Conservation (phyloP, 768 basidiomycete species). For the Boletus reticulatus region DNA sequence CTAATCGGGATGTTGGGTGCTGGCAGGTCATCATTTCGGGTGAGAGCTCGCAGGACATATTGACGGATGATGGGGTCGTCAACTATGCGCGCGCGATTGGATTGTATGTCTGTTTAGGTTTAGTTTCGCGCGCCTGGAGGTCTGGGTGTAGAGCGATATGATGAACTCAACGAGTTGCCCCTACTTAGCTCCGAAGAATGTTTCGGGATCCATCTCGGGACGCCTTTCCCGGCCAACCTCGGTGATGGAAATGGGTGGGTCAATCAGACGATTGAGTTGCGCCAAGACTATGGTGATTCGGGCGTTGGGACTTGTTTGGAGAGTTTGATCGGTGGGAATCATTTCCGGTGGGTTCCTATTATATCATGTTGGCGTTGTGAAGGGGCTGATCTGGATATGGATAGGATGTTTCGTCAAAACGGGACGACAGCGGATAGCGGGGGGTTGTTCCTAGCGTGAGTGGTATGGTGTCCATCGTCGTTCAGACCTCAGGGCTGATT, state of each 20-base stretch:
- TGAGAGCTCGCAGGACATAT: slow-evolving; percentile 52
- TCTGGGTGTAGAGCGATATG: too few species aligned
- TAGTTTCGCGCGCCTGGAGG: not conserved
- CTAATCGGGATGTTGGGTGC: not conserved
- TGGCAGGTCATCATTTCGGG: slow-evolving; percentile 63
- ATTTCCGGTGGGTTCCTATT: slow-evolving; percentile 38
- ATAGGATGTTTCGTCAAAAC: slow-evolving; percentile 54
- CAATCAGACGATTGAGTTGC: slow-evolving; percentile 44
- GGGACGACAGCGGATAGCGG: slow-evolving; percentile 48
- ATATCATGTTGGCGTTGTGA: not conserved
- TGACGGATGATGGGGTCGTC: slow-evolving; percentile 53
- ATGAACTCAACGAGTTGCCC: not conserved
- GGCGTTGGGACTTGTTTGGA: slow-evolving; percentile 45
- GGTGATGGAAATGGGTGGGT: slow-evolving; percentile 47
- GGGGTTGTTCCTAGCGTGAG: slow-evolving; percentile 60
- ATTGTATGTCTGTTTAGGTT: slow-evolving; percentile 43
- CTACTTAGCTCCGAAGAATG: slow-evolving; percentile 39
- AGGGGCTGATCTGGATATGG: not conserved
- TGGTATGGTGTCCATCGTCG: not conserved
- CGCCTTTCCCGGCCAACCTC: slow-evolving; percentile 41
- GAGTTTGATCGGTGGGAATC: slow-evolving; percentile 45
- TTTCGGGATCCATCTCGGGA: slow-evolving; percentile 34
- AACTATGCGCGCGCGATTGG: slow-evolving; percentile 63
- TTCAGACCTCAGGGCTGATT: not conserved
- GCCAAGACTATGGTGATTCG: slow-evolving; percentile 40